Evolutionary conservation across 2,329 filamentous ascomycete species (phyloP), one percentile per base, ranked within the genome.

Genomic region (Colletotrichum plurivorum): DNA sequence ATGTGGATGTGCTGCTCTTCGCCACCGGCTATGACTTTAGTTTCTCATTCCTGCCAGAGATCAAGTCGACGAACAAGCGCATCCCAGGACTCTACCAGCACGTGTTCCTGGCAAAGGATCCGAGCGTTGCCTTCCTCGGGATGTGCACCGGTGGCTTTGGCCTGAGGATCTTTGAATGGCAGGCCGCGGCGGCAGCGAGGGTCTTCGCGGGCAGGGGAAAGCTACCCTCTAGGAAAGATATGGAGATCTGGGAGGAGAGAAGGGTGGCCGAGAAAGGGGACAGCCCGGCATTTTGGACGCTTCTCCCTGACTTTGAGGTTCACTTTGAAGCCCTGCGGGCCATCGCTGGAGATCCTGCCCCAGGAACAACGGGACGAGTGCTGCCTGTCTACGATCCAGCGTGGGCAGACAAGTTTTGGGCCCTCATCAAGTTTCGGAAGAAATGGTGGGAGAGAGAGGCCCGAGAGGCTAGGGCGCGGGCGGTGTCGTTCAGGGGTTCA

Each of bases 331-430:
- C 78, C 2, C 70, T 85, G 16, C 75, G 81, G 0, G 63, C 66
- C 15, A 75, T 84, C 46, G 83, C 83, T 0, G 83, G 83, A 0
- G 78, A 83, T 4, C 83, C 84, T 5, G 73, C 69, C 0, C 72
- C 76, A 3, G 79, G 78, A 0, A 76, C 76, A 2, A 78, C 77
- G 0, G 83, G 82, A 0, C 76, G 82, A 13, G 71, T 72, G 31
- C 70, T 85, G 41, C 83, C 83, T 22, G 22, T 22, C 22, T 22
- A 22, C 22, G 22, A 22, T 22, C 22, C 22, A 22, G 22, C 22
- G 22, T 22, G 22, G 22, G 22, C 22, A 22, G 22, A 4, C 22
- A 22, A 22, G 22, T 22, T 22, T 22, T 22, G 22, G 22, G 22
- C 22, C 22, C 4, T 22, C 22, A 22, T 22, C 22, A 22, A 22